phyloP scores from a whole-genome alignment of 371 early-diverging fungal species.

The Rhizopus arrhizus region DNA sequence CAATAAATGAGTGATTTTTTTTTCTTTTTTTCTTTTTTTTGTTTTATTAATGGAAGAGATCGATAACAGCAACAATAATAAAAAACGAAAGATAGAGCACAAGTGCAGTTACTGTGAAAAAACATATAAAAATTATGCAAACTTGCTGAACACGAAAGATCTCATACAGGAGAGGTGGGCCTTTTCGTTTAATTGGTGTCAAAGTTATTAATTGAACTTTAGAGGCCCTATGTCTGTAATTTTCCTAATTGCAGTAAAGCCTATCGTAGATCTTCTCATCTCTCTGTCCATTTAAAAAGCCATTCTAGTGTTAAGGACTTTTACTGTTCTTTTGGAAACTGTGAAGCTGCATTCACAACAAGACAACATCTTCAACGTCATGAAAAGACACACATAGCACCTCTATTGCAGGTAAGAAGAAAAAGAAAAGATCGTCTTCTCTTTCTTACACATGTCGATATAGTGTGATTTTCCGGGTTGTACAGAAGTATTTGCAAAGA shows the following conservation, averaged over 20 bases:
- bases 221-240: conserved; percentile 63
- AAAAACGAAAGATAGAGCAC: conserved; percentile 13
- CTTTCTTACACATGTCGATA: neutral
- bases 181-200: neutral
- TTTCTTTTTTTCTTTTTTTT: too few species aligned
- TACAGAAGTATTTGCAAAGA: conserved; percentile 54
- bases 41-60: too few species aligned
- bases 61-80: neutral
- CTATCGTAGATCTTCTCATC: conserved; percentile 57
- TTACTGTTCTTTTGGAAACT: conserved; percentile 40
- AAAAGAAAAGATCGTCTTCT: neutral
- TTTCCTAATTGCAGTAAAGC: conserved; percentile 58
- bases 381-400: conserved; percentile 44
- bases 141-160: conserved; percentile 56
- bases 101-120: conserved; percentile 48
- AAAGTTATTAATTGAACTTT: conserved; percentile 9
- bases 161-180: conserved; percentile 67
- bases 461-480: conserved; percentile 62
- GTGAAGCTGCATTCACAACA: conserved; percentile 39
- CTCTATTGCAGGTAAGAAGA: conserved; percentile 41
- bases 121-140: conserved; percentile 55
- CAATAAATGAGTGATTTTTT: too few species aligned
- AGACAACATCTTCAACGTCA: conserved; percentile 55
- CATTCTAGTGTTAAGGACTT: conserved; percentile 53
- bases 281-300: conserved; percentile 57